A percentile compares a stretch with the other conserved stretches of the same genome.
phyloP scores from a whole-genome alignment of 1,139 yeast species.

The Zhuliangozyma blackwelliae region DNA sequence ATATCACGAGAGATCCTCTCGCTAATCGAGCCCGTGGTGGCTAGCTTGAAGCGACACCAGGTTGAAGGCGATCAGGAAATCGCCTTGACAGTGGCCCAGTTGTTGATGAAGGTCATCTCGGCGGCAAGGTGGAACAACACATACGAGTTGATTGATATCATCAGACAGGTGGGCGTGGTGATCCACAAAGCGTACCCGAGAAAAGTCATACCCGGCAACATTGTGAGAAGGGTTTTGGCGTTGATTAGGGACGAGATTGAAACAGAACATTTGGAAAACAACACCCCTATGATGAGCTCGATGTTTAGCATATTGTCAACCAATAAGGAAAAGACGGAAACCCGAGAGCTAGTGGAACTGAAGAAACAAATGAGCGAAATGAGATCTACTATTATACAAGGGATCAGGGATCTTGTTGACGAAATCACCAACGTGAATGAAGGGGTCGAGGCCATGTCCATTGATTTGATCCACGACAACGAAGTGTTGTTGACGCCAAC shows the following conservation, averaged over 20 bases:
- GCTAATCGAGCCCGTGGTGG: slow-evolving; percentile 37
- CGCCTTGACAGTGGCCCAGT: slow-evolving; percentile 83
- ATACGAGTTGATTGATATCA: slow-evolving; percentile 64
- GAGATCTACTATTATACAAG: slow-evolving; percentile 87
- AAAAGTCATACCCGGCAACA: slow-evolving; percentile 86
- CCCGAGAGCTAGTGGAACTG: slow-evolving; percentile 25
- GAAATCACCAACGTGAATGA: slow-evolving; percentile 89
- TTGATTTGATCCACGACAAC: slow-evolving; percentile 91
- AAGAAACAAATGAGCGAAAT: slow-evolving; percentile 56
- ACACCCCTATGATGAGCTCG: slow-evolving; percentile 66
- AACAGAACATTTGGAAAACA: slow-evolving; percentile 35
- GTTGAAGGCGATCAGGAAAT: slow-evolving; percentile 68
- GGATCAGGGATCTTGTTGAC: slow-evolving; percentile 87
- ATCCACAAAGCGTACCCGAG: slow-evolving; percentile 65
- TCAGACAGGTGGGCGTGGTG: slow-evolving; percentile 60
- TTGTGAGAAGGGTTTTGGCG: slow-evolving; percentile 84
- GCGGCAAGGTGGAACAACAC: slow-evolving; percentile 78
- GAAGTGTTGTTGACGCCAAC: slow-evolving; percentile 91
- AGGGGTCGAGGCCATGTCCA: slow-evolving; percentile 84
- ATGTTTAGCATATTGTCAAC: slow-evolving; percentile 86
- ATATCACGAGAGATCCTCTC: slow-evolving; percentile 34
- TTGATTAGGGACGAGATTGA: slow-evolving; percentile 84
- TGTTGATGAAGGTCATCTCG: slow-evolving; percentile 83
- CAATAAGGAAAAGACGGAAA: slow-evolving; percentile 22
- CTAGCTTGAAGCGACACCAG: slow-evolving; percentile 65